phyloP scores from a whole-genome alignment of 75 land plant genomes.

The Sequoiadendron giganteum region DNA sequence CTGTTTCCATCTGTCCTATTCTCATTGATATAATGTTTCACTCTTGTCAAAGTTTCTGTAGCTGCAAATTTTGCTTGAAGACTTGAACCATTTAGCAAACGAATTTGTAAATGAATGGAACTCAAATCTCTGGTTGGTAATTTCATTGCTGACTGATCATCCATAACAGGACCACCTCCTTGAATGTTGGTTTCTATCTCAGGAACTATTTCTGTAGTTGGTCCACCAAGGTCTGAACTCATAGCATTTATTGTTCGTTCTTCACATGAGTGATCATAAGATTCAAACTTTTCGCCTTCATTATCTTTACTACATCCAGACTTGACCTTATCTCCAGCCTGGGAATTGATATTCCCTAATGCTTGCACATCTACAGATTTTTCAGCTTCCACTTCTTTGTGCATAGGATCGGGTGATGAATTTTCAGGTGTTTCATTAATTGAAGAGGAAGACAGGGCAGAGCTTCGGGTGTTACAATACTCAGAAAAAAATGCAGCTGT shows the following conservation, averaged over 20 bases:
- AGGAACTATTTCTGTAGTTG: slow-evolving; percentile 5
- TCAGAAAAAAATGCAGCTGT: not conserved
- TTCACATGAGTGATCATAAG: not conserved
- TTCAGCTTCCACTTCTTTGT: not conserved
- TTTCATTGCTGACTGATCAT: not conserved
- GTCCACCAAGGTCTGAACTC: not conserved
- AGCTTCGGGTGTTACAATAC: not conserved
- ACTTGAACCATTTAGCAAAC: slow-evolving; percentile 63
- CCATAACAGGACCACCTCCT: slow-evolving; percentile 6
- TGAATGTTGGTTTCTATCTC: not conserved
- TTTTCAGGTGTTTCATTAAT: not conserved
- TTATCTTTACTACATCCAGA: not conserved
- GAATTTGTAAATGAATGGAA: slow-evolving; percentile 54
- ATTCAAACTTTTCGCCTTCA: not conserved
- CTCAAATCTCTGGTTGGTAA: slow-evolving; percentile 3
- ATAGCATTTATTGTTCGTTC: not conserved
- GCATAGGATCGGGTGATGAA: not conserved
- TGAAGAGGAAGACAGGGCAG: not conserved
- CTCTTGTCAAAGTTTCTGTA: slow-evolving; percentile 40
- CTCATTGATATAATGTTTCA: slow-evolving; percentile 60
- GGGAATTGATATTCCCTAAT: not conserved
- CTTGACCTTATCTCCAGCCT: not conserved
- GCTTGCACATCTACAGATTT: not conserved
- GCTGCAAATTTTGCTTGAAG: slow-evolving; percentile 57
- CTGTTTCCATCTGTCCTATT: slow-evolving; percentile 41